Conservation (phyloP, 2,329 filamentous ascomycete genomes). For the Akanthomyces lecanii region DNA sequence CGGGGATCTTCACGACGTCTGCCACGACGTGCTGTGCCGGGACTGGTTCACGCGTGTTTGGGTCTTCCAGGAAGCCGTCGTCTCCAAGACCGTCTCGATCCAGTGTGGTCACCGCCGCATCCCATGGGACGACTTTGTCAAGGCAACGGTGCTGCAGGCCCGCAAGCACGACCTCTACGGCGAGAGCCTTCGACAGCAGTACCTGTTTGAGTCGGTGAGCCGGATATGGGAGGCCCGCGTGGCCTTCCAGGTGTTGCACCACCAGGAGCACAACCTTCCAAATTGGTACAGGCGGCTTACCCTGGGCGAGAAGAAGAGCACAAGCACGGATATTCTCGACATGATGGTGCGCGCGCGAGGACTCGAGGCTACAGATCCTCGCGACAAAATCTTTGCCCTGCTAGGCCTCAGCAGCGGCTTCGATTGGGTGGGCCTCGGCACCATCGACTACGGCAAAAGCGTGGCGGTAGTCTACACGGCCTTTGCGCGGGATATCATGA, state of each 20-base stretch:
- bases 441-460: slow-evolving; percentile 12
- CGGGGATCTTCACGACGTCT: slow-evolving; percentile 11
- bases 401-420: slow-evolving; percentile 11
- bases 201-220: slow-evolving; percentile 6
- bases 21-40: background rate
- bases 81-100: slow-evolving; percentile 3
- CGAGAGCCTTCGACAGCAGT: background rate
- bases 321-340: slow-evolving; percentile 7
- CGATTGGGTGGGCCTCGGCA: slow-evolving; percentile 4
- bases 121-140: slow-evolving; percentile 13
- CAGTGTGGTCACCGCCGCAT: slow-evolving; percentile 7
- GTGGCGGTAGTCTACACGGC: background rate
- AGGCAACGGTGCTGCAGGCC: background rate
- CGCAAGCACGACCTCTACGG: slow-evolving; percentile 7
- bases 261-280: background rate
- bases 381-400: slow-evolving; percentile 10
- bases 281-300: no score
- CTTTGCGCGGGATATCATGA: slow-evolving; percentile 8
- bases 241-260: background rate
- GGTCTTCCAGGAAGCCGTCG: slow-evolving; percentile 15
- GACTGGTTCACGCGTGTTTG: slow-evolving; percentile 12
- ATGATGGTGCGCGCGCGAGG: slow-evolving; percentile 6
- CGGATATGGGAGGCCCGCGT: slow-evolving; percentile 10
- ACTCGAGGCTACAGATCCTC: background rate
- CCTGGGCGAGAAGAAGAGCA: background rate